Evolutionary conservation across 1,284 basidiomycete genomes (phyloP).

Genomic region (Sporisorium graminicola): DNA sequence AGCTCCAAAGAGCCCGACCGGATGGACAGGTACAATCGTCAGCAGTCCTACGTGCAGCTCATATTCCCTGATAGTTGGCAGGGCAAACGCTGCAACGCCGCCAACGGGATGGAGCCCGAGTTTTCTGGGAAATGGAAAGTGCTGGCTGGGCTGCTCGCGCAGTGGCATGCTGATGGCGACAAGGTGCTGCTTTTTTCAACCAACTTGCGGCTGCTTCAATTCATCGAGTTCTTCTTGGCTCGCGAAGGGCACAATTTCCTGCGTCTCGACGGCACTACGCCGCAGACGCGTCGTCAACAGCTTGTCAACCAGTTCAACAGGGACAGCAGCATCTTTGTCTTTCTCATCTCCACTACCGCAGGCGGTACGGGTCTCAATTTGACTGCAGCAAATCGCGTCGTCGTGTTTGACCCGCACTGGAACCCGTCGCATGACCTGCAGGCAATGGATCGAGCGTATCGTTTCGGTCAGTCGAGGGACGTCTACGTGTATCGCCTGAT

Average conservation of each 20-base stretch:
- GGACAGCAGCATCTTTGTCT: constrained; percentile 80
- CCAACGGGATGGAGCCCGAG: constrained; percentile 65
- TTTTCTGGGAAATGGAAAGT: constrained; percentile 91
- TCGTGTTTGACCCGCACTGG: constrained; percentile 83
- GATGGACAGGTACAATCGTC: constrained; percentile 57
- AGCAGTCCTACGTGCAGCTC: constrained; percentile 56
- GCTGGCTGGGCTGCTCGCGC: constrained; percentile 76
- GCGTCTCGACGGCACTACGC: constrained; percentile 78
- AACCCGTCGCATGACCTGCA: constrained; percentile 89
- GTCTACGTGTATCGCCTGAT: constrained; percentile 59
- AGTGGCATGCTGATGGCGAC: constrained; percentile 71
- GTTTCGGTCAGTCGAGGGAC: constrained; percentile 66
- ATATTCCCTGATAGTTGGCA: constrained; percentile 66
- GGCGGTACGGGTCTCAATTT: constrained; percentile 85
- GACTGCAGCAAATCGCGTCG: constrained; percentile 89
- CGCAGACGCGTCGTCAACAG: constrained; percentile 70
- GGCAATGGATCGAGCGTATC: constrained; percentile 84
- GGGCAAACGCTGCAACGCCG: constrained; percentile 41
- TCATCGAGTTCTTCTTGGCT: constrained; percentile 80
- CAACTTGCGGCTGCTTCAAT: constrained; percentile 82
- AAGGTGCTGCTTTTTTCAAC: constrained; percentile 81
- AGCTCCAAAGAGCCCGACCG: constrained; percentile 31
- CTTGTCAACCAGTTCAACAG: constrained; percentile 83
- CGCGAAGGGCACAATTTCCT: constrained; percentile 77
- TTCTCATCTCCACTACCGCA: constrained; percentile 84